A percentile compares a stretch with the other conserved stretches of the same genome.
Conservation (phyloP, 495 filamentous ascomycete genomes). For the Xylaria intraflava region DNA sequence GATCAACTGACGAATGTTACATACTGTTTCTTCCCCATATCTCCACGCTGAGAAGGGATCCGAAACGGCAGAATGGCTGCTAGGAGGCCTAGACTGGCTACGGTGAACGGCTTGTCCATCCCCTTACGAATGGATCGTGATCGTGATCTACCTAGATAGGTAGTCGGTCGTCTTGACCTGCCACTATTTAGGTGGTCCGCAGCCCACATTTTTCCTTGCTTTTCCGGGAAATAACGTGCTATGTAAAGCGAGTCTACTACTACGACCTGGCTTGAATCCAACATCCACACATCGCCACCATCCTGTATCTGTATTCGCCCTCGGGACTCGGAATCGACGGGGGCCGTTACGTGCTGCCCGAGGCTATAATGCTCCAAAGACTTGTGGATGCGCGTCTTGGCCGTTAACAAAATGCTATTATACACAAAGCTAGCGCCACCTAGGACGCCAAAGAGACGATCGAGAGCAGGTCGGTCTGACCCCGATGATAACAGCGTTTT, state of each 20-base stretch:
- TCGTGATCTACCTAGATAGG: background rate
- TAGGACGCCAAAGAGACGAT: slow-evolving; percentile 55
- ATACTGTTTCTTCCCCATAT: background rate
- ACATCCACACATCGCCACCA: background rate
- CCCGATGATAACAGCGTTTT: background rate
- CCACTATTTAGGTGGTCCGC: background rate
- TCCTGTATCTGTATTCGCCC: background rate
- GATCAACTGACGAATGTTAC: background rate
- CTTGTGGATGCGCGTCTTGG: background rate
- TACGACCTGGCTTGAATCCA: background rate
- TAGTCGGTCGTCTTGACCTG: background rate
- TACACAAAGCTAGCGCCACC: slow-evolving; percentile 52
- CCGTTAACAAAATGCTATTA: slow-evolving; percentile 44
- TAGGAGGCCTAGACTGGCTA: background rate
- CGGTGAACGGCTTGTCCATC: slow-evolving; percentile 6
- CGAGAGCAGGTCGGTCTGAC: slow-evolving; percentile 51
- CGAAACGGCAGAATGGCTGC: slow-evolving; percentile 1
- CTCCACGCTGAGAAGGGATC: background rate
- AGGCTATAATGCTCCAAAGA: slow-evolving; percentile 2
- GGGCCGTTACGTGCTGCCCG: background rate
- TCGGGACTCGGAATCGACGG: background rate
- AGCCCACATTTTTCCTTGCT: slow-evolving; percentile 4
- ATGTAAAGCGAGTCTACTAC: no score
- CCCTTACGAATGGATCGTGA: background rate
- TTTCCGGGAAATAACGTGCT: no score